Conservation (phyloP, 164 flowering plant genomes). For the Tinospora cordifolia region DNA sequence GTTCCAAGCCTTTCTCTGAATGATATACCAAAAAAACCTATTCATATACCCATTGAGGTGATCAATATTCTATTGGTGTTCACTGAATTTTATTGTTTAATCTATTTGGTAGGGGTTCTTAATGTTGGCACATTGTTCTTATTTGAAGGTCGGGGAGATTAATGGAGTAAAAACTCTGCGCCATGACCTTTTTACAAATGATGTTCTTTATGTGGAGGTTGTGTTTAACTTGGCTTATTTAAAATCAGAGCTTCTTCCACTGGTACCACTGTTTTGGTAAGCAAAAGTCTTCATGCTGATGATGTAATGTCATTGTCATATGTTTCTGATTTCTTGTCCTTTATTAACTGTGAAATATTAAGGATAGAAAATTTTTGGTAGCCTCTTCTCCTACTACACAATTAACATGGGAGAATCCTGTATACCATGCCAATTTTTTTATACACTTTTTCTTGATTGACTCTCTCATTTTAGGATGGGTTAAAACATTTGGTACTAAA, state of each 20-base stretch:
- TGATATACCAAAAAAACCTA: constrained; percentile 86
- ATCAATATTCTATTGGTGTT: constrained; percentile 2
- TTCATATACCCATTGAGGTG: constrained; percentile 69
- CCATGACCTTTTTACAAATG: constrained; percentile 96
- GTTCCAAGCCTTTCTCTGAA: constrained; percentile 79
- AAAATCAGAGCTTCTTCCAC: constrained; percentile 85
- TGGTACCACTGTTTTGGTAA: constrained; percentile 95
- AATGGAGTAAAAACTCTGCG: constrained; percentile 72
- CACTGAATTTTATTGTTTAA: background rate
- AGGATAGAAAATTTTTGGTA: background rate
- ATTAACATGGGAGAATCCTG: background rate
- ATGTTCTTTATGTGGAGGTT: constrained; percentile 82
- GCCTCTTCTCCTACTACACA: background rate
- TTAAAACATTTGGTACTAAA: background rate
- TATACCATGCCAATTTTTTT: background rate
- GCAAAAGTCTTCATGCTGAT: constrained; percentile 12
- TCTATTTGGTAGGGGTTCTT: background rate
- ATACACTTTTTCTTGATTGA: background rate
- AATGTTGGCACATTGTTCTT: constrained; percentile 5
- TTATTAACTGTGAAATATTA: background rate
- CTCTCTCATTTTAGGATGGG: background rate
- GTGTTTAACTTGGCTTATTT: constrained; percentile 78
- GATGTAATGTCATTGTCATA: background rate
- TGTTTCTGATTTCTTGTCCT: background rate
- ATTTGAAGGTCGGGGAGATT: constrained; percentile 65